Base-by-base conservation (phyloP, 2,329 filamentous ascomycete species). In the Talaromyces sp. region DNA sequence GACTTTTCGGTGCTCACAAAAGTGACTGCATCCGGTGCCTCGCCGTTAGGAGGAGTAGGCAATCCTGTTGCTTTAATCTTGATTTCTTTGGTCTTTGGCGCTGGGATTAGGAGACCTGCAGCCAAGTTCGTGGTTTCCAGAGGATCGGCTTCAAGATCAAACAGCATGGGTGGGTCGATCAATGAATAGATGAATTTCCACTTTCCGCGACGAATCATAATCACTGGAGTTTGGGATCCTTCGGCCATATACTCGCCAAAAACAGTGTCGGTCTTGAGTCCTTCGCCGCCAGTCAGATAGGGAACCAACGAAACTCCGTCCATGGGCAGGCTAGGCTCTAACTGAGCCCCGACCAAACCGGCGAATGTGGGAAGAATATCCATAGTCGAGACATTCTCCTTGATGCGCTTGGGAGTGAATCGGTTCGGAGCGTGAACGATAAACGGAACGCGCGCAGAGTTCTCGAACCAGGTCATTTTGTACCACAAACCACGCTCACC, bases 391-490 rank as follows among this genome's bases (percentile, higher is more conserved):
- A 97, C 93, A 69, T 93, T 96, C 77, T 94, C 84, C 19, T 85
- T 84, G 31, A 97, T 90, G 38, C 88, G 89, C 80, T 88, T 92
- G 36, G 93, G 89, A 15, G 83, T 76, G 77, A 94, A 96, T 67
- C 84, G 85, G 72, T 88, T 84, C 29, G 93, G 93, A 72, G 93
- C 88, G 77, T 92, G 89, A 75, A 97, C 85, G 69, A 97, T 83
- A 75, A 97, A 88, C 1, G 93, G 93, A 25, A 97, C 93, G 31
- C 93, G 90, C 54, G 92, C 92, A 13, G 92, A 96, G 47, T 89
- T 89, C 84, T 97, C 93, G 73, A 93, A 97, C 85, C 95, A 97
- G 74, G 88, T 92, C 93, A 97, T 97, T 85, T 97, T 97, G 83
- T 97, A 87, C 93, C 93, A 97, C 56, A 97, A 82, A 5, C 91